Percentiles rank a stretch among this genome's conserved stretches.
phyloP scores from a whole-genome alignment of 148 eudicot species.

The Vaccinium macrocarpon region DNA sequence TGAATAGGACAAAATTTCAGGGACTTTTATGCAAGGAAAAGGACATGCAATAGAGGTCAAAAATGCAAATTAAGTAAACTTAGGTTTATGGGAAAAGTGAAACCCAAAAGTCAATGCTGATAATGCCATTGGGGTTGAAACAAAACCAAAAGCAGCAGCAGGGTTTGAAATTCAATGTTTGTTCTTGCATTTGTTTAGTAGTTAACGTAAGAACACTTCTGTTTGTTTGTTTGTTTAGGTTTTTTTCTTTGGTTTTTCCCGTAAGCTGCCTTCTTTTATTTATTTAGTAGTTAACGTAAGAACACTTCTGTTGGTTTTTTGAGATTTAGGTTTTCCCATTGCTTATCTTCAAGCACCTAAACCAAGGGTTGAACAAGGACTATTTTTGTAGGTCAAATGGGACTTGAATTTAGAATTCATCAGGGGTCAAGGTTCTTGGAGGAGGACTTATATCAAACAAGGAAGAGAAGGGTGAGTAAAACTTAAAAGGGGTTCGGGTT shows the following conservation, averaged over 20 bases:
- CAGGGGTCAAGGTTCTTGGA: neutral
- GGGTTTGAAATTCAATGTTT: neutral
- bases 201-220: constrained; percentile 10
- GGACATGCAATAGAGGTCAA: neutral
- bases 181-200: neutral
- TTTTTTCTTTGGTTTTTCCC: too few relatives aligned
- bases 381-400: constrained; percentile 4
- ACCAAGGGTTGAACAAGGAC: constrained; percentile 1
- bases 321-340: neutral
- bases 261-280: too few relatives aligned
- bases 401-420: neutral
- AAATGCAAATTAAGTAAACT: constrained; percentile 3
- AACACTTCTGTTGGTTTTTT: constrained; percentile 1
- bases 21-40: neutral
- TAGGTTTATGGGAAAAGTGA: neutral
- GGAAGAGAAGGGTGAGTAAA: neutral
- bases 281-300: neutral
- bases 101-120: constrained; percentile 15
- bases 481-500: too few relatives aligned
- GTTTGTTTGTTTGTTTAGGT: neutral
- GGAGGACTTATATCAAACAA: neutral
- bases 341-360: neutral
- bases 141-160: neutral
- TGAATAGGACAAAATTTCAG: constrained; percentile 10
- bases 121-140: neutral